These are phyloP conservation scores for Stemphylium lycopersici DNA, from an alignment of 2,329 filamentous ascomycete genomes.

Conservation along the genomic window DNA sequence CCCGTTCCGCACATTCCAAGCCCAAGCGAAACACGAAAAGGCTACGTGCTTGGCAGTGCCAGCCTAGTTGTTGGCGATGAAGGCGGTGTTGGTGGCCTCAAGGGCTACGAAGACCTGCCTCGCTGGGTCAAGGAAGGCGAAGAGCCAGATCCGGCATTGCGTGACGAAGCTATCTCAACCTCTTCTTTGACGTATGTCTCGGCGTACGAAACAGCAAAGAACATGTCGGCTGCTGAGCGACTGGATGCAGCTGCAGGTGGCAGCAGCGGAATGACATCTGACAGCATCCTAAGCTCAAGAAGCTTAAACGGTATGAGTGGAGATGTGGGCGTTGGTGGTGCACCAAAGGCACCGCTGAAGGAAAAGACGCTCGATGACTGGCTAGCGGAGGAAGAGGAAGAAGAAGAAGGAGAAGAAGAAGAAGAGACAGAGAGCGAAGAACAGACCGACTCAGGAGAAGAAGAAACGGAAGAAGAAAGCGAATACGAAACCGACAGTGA, in stretches of 20 bases:
- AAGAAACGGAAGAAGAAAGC: slow-evolving; percentile 42
- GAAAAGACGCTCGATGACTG: slow-evolving; percentile 91
- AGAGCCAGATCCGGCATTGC: slow-evolving; percentile 77
- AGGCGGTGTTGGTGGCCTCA: slow-evolving; percentile 69
- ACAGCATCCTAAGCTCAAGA: slow-evolving; percentile 45
- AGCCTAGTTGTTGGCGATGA: slow-evolving; percentile 83
- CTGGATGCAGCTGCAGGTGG: slow-evolving; percentile 64
- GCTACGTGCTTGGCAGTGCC: slow-evolving; percentile 80
- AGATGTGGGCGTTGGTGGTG: slow-evolving; percentile 15
- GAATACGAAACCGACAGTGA: slow-evolving; percentile 3
- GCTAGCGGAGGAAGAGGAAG: slow-evolving; percentile 70
- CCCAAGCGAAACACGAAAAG: slow-evolving; percentile 81
- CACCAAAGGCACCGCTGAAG: slow-evolving; percentile 47
- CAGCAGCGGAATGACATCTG: slow-evolving; percentile 42
- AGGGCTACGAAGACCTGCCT: slow-evolving; percentile 82
- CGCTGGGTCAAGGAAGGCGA: slow-evolving; percentile 81
- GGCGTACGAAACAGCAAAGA: slow-evolving; percentile 42
- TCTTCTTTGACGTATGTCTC: slow-evolving; percentile 39
- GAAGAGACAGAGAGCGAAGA: slow-evolving; percentile 65
- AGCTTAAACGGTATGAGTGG: slow-evolving; percentile 58
- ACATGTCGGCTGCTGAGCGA: slow-evolving; percentile 65
- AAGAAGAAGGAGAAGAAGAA: slow-evolving; percentile 54
- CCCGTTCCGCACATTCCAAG: slow-evolving; percentile 89
- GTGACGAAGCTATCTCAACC: slow-evolving; percentile 59
- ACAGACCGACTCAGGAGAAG: slow-evolving; percentile 62